Evolutionary conservation across 495 filamentous ascomycete genomes (phyloP).

Genomic region (Parmelia sp.): DNA sequence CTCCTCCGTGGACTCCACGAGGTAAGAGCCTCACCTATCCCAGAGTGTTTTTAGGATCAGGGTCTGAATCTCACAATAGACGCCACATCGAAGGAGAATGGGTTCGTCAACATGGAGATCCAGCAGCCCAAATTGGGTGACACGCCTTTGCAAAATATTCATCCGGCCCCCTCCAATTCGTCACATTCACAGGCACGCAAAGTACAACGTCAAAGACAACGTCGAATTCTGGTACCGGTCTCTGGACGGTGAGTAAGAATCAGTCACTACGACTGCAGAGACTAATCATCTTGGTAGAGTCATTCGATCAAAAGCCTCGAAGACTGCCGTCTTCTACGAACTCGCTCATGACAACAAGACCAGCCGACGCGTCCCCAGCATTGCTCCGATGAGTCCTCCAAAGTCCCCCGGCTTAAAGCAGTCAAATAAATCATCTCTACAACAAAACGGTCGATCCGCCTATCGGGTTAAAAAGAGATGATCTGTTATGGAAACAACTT

Average conservation of each 20-base stretch:
- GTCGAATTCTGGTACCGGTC: background rate
- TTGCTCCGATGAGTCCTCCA: conserved; percentile 6
- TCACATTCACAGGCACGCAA: background rate
- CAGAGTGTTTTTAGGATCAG: background rate
- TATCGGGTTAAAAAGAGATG: conserved; percentile 4
- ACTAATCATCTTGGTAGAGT: conserved; percentile 8
- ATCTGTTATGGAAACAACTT: conserved; percentile 2
- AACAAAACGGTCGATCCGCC: conserved; percentile 3
- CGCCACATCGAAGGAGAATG: conserved; percentile 4
- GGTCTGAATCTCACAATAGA: conserved; percentile 2
- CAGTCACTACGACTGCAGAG: background rate
- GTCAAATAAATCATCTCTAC: background rate
- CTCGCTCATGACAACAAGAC: conserved; percentile 4
- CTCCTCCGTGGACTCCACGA: background rate
- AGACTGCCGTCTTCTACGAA: background rate
- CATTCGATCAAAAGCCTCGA: conserved; percentile 1
- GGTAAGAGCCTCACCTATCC: conserved; percentile 5
- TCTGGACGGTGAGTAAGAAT: conserved; percentile 3
- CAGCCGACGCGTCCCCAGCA: conserved; percentile 1
- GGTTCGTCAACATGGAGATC: conserved; percentile 5
- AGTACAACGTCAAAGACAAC: conserved; percentile 8
- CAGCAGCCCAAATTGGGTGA: conserved; percentile 5
- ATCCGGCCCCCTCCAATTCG: conserved; percentile 2
- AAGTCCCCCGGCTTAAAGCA: conserved; percentile 7
- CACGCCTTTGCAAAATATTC: conserved; percentile 3